Evolutionary conservation across 2,329 filamentous ascomycete genomes (phyloP), one percentile per base, ranked within the genome.

Genomic region (Cytospora leucostoma): DNA sequence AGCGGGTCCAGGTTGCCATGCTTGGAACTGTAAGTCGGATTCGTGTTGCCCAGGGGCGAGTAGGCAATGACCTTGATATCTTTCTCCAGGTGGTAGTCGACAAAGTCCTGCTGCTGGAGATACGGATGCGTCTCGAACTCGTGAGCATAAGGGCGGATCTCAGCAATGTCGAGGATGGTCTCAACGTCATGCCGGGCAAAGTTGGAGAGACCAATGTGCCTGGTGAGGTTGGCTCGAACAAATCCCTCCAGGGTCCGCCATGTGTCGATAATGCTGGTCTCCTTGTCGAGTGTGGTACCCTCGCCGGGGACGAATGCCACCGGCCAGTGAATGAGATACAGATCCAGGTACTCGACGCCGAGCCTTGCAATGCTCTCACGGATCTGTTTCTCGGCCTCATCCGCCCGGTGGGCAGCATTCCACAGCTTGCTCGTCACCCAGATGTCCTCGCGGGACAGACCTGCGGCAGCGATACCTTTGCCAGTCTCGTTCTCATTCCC

Each of bases 161-260:
- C 74, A 50, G 78, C 79, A 51, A 80, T 73, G n/a, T 74, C 68
- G 40, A 79, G 60, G 13, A 80, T 69, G 8, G 69, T 64, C 66
- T 78, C 71, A 6, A 80, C 67, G n/a, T 80, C 74, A 8, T 66
- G 63, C 62, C 70, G 70, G 7, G 74, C 74, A 76, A 88, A 89
- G 75, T 89, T 89, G 62, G 84, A 87, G 52, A 89, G 79, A 56
- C 87, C 86, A 59, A 89, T 86, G 64, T 84, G 76, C 65, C 78
- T 80, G 4, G 82, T 80, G 68, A 84, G 80, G 68, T 82, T 81
- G 2, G 79, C 77, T 13, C 75, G 72, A 37, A 86, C 77, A 21
- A 88, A 70, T 66, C 80, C 78, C 72, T 85, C 82, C 80, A 89
- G 82, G 2, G 80, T 80, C 40, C 79, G 75, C 84, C 84, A 89